Percentiles rank a stretch among this genome's conserved stretches.
These are phyloP conservation scores for Spiromastix sp. DNA, from an alignment of 2,329 filamentous ascomycete species.

Conservation along the genomic window DNA sequence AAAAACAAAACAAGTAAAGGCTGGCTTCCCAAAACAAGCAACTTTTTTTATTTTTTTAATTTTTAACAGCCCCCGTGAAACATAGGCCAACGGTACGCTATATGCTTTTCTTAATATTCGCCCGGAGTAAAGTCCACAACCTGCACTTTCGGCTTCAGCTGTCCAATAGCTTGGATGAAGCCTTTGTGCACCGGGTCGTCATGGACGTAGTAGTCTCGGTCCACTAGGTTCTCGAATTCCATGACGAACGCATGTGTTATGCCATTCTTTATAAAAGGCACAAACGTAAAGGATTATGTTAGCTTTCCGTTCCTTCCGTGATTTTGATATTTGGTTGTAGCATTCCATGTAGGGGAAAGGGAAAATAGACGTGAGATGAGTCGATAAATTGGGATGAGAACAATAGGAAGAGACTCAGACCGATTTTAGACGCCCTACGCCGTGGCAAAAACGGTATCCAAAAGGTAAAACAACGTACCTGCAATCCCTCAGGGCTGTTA, in stretches of 20 bases:
- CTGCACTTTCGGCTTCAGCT: constrained; percentile 24
- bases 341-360: neutral
- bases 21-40: too few relatives aligned
- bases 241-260: constrained; percentile 61
- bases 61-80: too few relatives aligned
- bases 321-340: neutral
- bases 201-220: constrained; percentile 58
- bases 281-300: neutral
- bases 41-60: too few relatives aligned
- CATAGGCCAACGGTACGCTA: too few relatives aligned
- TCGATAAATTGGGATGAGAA: neutral
- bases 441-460: too few relatives aligned
- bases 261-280: constrained; percentile 41
- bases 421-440: too few relatives aligned
- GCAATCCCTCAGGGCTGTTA: constrained; percentile 50
- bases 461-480: constrained; percentile 37
- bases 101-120: constrained; percentile 16
- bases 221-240: constrained; percentile 53
- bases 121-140: constrained; percentile 25
- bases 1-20: too few relatives aligned
- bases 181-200: constrained; percentile 53
- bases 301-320: too few relatives aligned
- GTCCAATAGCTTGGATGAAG: constrained; percentile 41
- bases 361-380: neutral
- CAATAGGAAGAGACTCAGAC: too few relatives aligned